These are phyloP conservation scores for Endoconidiophora polonica DNA, from an alignment of 2,329 filamentous ascomycete genomes.

Conservation along the genomic window DNA sequence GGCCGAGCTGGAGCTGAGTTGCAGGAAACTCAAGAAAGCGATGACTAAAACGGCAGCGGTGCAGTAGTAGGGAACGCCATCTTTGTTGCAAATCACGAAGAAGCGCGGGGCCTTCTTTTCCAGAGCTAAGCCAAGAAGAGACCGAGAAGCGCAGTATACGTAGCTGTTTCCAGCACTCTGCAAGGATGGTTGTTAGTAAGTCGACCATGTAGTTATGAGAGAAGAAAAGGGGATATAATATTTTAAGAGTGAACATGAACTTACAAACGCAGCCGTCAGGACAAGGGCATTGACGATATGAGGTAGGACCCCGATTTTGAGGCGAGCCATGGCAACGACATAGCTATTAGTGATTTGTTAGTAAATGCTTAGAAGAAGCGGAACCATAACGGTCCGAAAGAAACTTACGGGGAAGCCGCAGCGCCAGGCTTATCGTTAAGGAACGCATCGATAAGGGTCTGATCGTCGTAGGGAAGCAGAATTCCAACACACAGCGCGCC, in stretches of 20 bases:
- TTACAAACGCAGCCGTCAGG: constrained; percentile 32
- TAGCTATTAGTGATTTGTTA: constrained; percentile 3
- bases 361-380: background rate
- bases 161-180: constrained; percentile 44
- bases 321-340: constrained; percentile 50
- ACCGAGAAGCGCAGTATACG: constrained; percentile 49
- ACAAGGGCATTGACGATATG: constrained; percentile 61
- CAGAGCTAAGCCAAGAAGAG: constrained; percentile 50
- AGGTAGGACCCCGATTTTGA: constrained; percentile 45
- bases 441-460: constrained; percentile 44
- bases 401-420: constrained; percentile 43
- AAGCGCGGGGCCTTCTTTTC: constrained; percentile 49
- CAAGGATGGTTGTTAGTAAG: too few relatives aligned
- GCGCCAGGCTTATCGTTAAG: constrained; percentile 42
- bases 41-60: constrained; percentile 50
- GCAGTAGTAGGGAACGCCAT: constrained; percentile 59
- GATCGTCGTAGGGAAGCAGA: constrained; percentile 51
- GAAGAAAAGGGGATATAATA: constrained; percentile 21
- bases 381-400: background rate
- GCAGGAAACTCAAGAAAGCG: constrained; percentile 55
- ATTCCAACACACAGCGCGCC: constrained; percentile 58
- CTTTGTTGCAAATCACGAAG: constrained; percentile 41
- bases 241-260: background rate
- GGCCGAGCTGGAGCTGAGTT: constrained; percentile 47
- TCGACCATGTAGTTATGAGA: too few relatives aligned